Evolutionary conservation across 2,329 filamentous ascomycete genomes (phyloP), one percentile per base, ranked within the genome.

Genomic region (Pseudogymnoascus sp.): DNA sequence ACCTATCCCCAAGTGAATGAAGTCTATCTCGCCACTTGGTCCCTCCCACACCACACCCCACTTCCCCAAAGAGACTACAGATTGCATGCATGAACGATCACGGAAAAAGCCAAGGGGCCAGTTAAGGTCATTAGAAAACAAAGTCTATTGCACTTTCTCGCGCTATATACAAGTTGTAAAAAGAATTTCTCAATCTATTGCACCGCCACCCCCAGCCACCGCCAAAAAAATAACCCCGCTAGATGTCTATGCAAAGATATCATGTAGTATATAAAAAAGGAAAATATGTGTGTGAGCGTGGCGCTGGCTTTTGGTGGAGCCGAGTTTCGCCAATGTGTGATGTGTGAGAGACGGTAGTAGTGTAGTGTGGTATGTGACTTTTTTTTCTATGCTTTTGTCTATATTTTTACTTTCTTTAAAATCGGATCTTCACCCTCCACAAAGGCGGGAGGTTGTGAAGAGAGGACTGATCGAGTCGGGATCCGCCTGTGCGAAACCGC

Each of bases 301-400:
- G 39, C 39, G 39, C 20, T 1, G 39, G 20, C 38, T 41, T 41
- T 41, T 41, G 38, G 18, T 41, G 12, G 20, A 43, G 39, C 20
- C 39, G 39, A n/a, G 20, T 25, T 43, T 43, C 39, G 39, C 39
- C 39, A 43, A n/a, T 43, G 39, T 43, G 39, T 11, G 39, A 25
- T 12, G 39, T 43, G 39, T 43, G 39, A 25, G 18, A 16, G 1
- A 2, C 14, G 39, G 32, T 14, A 12, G 38, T 41, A 22, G 39
- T 18, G 37, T 38, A 41, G 39, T 43, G 39, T 43, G 20, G 39
- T 43, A 43, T 43, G 39, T 43, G 39, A 43, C 20, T 43, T 43
- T 43, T 43, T 43, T 43, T 43, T 43, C 39, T 43, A 43, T 43
- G 39, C 39, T 43, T 43, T 43, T 43, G 39, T 43, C 39, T 43